These are phyloP conservation scores for Paramecium octaurelia DNA, from an alignment of 73 alveolate species.

Conservation along the genomic window DNA sequence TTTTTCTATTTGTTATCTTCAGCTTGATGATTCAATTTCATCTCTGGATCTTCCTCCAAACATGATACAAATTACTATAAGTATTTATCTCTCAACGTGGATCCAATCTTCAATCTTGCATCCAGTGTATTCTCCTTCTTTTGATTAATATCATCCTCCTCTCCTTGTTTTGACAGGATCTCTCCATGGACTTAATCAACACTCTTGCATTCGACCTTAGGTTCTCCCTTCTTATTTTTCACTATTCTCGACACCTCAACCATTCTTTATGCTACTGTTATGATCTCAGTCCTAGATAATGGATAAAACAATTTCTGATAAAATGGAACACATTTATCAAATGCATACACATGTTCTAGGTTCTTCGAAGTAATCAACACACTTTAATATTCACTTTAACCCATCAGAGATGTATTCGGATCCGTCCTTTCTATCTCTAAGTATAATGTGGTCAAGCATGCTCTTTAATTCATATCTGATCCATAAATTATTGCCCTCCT, in stretches of 20 bases:
- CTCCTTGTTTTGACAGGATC: neutral
- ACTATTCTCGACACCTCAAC: neutral
- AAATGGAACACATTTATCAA: constrained; percentile 24
- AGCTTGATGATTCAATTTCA: neutral
- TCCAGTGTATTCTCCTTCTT: neutral
- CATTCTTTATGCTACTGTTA: neutral
- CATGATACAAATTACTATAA: neutral
- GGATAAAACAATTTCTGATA: constrained; percentile 20
- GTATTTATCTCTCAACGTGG: neutral
- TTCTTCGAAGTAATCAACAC: neutral
- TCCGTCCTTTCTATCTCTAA: neutral
- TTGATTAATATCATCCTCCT: neutral
- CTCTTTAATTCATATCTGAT: neutral
- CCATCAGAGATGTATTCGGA: neutral
- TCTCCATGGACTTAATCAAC: constrained; percentile 39
- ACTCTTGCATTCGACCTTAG: neutral
- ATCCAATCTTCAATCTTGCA: neutral
- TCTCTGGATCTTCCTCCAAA: neutral
- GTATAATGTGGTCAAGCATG: neutral
- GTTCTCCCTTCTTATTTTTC: neutral
- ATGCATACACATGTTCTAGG: constrained; percentile 31
- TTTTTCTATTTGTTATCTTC: neutral
- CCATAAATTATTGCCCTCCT: constrained; percentile 23
- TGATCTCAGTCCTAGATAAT: neutral
- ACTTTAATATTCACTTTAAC: constrained; percentile 37